Percentiles rank a stretch among this genome's conserved stretches.
Conservation (phyloP, 345 rosid genomes). For the Citrus maxima region DNA sequence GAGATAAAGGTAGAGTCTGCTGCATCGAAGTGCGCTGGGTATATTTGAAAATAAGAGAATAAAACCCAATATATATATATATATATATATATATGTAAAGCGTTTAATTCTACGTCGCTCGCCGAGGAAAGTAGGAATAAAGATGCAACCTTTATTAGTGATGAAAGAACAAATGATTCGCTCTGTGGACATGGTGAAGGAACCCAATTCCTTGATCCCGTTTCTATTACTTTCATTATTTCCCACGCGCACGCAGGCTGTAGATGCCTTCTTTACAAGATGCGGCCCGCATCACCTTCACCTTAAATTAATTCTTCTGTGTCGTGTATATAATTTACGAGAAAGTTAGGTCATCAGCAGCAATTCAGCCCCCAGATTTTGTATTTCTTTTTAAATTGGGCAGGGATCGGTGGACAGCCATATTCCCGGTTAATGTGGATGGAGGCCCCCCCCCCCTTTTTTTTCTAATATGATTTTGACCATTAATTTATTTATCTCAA, state of each 20-base stretch:
- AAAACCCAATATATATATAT: not conserved
- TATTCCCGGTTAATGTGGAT: no score
- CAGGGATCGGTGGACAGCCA: no score
- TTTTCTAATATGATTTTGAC: no score
- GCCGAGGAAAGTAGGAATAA: constrained; percentile 9
- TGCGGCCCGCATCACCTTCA: no score
- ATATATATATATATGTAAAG: not conserved
- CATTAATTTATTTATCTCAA: no score
- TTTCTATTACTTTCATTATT: not conserved
- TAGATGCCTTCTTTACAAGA: not conserved
- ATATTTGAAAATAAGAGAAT: constrained; percentile 5
- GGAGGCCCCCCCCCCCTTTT: no score
- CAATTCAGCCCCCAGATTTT: no score
- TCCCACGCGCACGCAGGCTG: not conserved
- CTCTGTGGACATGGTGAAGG: not conserved
- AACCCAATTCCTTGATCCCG: constrained; percentile 26
- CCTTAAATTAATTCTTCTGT: no score
- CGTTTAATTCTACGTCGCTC: not conserved
- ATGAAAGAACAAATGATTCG: not conserved
- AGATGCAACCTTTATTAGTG: constrained; percentile 9
- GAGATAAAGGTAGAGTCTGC: not conserved
- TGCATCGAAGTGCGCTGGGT: not conserved
- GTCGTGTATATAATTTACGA: no score
- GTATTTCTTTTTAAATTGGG: no score
- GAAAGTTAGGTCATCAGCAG: no score